Evolutionary conservation across 2,329 filamentous ascomycete species (phyloP), one percentile per base, ranked within the genome.

Genomic region (Paraphoma chrysanthemicola): DNA sequence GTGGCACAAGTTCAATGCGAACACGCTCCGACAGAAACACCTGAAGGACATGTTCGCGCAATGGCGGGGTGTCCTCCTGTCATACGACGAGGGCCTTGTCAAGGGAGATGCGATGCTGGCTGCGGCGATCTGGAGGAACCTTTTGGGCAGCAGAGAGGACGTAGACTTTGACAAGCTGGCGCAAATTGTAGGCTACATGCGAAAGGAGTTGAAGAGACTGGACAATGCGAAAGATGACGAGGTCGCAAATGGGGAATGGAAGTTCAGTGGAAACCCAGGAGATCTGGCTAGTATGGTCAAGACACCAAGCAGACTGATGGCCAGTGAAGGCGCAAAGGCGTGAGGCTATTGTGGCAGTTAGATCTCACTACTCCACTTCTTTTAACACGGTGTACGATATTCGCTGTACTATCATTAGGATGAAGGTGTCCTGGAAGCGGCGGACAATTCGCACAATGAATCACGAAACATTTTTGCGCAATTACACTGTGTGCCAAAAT

Each of bases 1-100:
- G 60, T 86, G 89, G 74, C 94, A 97, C 82, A 89, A 89, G 73
- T 80, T 89, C 62, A 76, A 79, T 6, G 80, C 83, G 42, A 78
- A 82, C 9, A 77, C 79, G 0, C 80, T 87, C 17, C 81, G 87
- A 48, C 86, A 87, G 65, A 83, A 83, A 62, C 86, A 88, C 62
- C 77, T 89, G 48, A 97, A 97, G 78, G 94, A 98, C 76, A 84
- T 97, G 56, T 98, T 95, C 69, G 83, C 93, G 57, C 93, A 97
- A 79, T 99, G 94, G 92, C 88, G 95, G 53, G 95, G 93, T 30
- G 82, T 93, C 52, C 82, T 96, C 18, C 84, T 93, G 7, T 91
- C 92, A 1, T 95, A 93, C 74, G 92, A 96, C 73, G 91, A 95
- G 80, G 92, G 90, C 0, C 73, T 96, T 44, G 82, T 88, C 64